These are phyloP conservation scores for Hibiscus syriacus DNA, from an alignment of 345 rosid genomes.

Conservation along the genomic window DNA sequence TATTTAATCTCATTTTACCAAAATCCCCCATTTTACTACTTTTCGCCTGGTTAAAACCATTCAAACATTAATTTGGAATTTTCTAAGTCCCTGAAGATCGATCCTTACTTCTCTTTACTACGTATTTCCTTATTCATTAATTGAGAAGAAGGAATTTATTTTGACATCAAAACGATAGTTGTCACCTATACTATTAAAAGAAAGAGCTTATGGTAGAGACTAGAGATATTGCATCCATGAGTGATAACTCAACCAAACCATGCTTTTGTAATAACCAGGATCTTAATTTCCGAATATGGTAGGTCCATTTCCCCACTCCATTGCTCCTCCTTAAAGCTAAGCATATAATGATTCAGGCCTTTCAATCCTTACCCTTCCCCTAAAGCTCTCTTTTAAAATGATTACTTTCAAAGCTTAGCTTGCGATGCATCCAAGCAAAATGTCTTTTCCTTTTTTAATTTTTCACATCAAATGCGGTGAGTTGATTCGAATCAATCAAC, in stretches of 20 bases:
- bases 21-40: no score
- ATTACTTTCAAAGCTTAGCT: constrained; percentile 53
- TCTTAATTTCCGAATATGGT: constrained; percentile 24
- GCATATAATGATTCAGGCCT: constrained; percentile 48
- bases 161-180: no score
- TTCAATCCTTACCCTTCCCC: constrained; percentile 1
- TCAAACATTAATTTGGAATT: no score
- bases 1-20: no score
- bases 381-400: constrained; percentile 17
- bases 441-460: constrained; percentile 28
- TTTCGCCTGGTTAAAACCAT: no score
- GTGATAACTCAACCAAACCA: constrained; percentile 74
- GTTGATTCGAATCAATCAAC: constrained; percentile 59
- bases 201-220: background rate
- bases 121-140: no score
- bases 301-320: constrained; percentile 32
- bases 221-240: constrained; percentile 59
- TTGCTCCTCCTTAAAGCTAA: constrained; percentile 96
- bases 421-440: constrained; percentile 94
- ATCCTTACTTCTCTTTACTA: no score
- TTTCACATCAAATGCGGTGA: constrained; percentile 71
- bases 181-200: no score
- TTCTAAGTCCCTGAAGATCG: no score
- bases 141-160: no score
- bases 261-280: constrained; percentile 43